Percentiles rank a stretch among this genome's conserved stretches.
These are phyloP conservation scores for Penicillium soppii DNA, from an alignment of 495 filamentous ascomycete genomes.

Conservation along the genomic window DNA sequence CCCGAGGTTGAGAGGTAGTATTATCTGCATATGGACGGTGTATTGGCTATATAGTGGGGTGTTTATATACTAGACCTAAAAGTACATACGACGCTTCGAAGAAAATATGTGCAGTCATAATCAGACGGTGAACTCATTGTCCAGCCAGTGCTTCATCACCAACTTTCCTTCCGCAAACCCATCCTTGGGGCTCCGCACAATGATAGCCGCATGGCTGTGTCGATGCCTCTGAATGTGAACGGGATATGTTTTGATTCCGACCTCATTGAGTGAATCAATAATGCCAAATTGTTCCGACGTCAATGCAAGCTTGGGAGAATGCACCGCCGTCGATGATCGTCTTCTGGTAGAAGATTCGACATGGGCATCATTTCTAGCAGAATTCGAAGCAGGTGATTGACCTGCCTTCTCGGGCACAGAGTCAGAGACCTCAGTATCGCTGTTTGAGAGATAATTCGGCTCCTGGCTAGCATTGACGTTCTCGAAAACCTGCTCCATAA, in stretches of 20 bases:
- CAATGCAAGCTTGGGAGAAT: constrained; percentile 68
- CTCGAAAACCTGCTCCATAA: constrained; percentile 73
- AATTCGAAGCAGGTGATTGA: not conserved
- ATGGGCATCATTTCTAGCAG: not conserved
- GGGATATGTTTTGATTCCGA: constrained; percentile 78
- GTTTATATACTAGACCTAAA: not conserved
- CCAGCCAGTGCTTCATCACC: constrained; percentile 80
- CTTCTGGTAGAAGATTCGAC: not conserved
- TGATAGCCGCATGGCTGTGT: constrained; percentile 89
- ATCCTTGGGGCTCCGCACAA: constrained; percentile 64
- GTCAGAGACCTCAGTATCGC: constrained; percentile 30
- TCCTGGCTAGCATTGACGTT: constrained; percentile 61
- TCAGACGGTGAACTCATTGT: constrained; percentile 70
- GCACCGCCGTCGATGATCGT: not conserved
- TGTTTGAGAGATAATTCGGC: constrained; percentile 57
- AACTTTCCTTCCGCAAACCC: constrained; percentile 72
- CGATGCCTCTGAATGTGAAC: constrained; percentile 79
- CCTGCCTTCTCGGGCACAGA: not conserved
- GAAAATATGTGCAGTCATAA: not conserved
- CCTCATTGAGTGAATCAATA: constrained; percentile 69
- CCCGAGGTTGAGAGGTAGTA: constrained; percentile 1
- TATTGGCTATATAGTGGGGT: not conserved
- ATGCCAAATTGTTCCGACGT: constrained; percentile 79
- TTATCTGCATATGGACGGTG: no score
- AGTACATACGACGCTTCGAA: constrained; percentile 3